Percentiles rank a stretch among this genome's conserved stretches.
phyloP scores from a whole-genome alignment of 1,284 basidiomycete species.

The Ganoderma lingzhi region DNA sequence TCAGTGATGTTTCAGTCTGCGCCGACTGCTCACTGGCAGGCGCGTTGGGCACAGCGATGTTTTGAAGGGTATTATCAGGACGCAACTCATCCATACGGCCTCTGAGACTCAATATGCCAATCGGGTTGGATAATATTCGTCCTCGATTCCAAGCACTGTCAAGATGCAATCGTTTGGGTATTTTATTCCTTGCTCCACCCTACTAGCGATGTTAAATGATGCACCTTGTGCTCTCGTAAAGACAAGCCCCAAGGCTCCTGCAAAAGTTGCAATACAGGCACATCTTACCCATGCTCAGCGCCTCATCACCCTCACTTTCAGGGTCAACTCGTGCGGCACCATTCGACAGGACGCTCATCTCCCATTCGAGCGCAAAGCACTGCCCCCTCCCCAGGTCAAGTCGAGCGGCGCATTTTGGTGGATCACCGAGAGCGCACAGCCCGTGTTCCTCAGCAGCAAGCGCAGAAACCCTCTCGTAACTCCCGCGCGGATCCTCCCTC shows the following conservation, averaged over 20 bases:
- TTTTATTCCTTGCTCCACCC: no score
- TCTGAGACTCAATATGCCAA: background rate
- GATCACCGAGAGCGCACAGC: conserved; percentile 4
- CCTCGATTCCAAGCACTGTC: no score
- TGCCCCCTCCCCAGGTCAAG: background rate
- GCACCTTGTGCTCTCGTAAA: background rate
- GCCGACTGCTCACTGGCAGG: background rate
- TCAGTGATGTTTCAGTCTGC: background rate
- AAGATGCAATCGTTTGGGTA: no score
- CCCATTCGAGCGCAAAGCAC: background rate
- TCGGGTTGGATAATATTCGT: no score
- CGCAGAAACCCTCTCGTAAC: background rate
- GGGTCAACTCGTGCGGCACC: conserved; percentile 1
- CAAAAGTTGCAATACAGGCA: background rate
- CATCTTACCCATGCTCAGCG: background rate
- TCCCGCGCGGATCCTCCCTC: background rate
- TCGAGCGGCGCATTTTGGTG: background rate
- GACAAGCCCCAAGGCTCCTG: background rate
- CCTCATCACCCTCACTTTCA: background rate
- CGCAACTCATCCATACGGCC: background rate
- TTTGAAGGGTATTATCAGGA: background rate
- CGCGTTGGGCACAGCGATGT: background rate
- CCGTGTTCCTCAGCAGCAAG: background rate
- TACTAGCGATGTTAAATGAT: no score
- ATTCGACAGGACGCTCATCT: background rate